These are phyloP conservation scores for Fusarium chuoi DNA, from an alignment of 2,329 filamentous ascomycete genomes.

Conservation along the genomic window DNA sequence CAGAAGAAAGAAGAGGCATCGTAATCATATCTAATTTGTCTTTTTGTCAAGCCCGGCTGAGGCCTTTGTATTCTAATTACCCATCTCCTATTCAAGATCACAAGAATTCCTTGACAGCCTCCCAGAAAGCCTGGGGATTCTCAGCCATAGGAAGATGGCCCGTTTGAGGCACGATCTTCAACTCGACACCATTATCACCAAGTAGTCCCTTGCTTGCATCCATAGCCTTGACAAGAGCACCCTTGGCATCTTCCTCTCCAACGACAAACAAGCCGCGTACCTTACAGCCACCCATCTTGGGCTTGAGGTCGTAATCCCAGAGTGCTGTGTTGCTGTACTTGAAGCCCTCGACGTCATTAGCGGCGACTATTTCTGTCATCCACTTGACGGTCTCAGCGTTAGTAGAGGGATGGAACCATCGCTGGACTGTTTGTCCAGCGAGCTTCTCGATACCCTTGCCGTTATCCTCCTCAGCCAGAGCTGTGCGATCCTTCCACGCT, in stretches of 20 bases:
- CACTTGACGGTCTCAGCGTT: slow-evolving; percentile 60
- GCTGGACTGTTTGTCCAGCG: slow-evolving; percentile 74
- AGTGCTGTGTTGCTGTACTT: slow-evolving; percentile 74
- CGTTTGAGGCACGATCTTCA: slow-evolving; percentile 74
- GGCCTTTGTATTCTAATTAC: neutral
- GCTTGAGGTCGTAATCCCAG: slow-evolving; percentile 75
- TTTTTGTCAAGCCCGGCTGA: neutral
- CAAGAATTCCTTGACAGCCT: slow-evolving; percentile 69
- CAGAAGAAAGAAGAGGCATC: neutral
- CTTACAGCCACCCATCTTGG: slow-evolving; percentile 61
- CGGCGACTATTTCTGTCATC: slow-evolving; percentile 75
- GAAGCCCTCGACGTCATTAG: slow-evolving; percentile 77
- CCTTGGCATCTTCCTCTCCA: slow-evolving; percentile 76
- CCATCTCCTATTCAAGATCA: slow-evolving; percentile 31
- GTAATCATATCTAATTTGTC: neutral
- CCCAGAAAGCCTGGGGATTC: slow-evolving; percentile 73
- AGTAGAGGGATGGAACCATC: slow-evolving; percentile 79
- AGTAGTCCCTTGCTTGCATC: slow-evolving; percentile 72
- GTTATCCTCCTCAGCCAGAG: slow-evolving; percentile 67
- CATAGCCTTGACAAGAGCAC: slow-evolving; percentile 82
- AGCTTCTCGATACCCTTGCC: slow-evolving; percentile 72
- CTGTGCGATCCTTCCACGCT: slow-evolving; percentile 82
- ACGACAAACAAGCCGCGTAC: slow-evolving; percentile 76
- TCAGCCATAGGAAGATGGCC: slow-evolving; percentile 91
- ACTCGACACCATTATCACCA: slow-evolving; percentile 64